These are phyloP conservation scores for Antrodiella citrinella DNA, from an alignment of 768 basidiomycete genomes.

Conservation along the genomic window DNA sequence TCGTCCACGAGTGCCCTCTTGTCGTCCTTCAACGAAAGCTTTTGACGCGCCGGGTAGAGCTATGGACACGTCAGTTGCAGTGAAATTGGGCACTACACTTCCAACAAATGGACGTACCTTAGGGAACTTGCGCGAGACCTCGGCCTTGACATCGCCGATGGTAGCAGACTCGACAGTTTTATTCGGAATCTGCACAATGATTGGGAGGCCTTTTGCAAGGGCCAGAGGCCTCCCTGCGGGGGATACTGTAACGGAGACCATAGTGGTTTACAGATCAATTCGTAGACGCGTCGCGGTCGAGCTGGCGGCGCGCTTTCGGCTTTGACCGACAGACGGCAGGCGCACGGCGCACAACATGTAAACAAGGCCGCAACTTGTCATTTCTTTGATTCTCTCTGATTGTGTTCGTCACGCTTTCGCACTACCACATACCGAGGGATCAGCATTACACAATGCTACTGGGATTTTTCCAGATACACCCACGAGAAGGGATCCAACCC, in stretches of 20 bases:
- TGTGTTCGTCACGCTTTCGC: no score
- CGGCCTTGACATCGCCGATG: slow-evolving; percentile 60
- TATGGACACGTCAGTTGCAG: slow-evolving; percentile 22
- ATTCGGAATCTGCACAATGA: slow-evolving; percentile 38
- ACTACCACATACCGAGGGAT: no score
- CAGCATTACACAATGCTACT: no score
- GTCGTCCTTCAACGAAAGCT: slow-evolving; percentile 55
- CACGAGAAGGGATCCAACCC: no score
- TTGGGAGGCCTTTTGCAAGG: slow-evolving; percentile 44
- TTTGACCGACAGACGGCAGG: no score
- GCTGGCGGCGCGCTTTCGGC: no score
- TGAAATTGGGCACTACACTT: not conserved
- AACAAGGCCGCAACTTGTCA: no score
- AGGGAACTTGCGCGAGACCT: slow-evolving; percentile 49
- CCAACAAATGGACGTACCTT: slow-evolving; percentile 26
- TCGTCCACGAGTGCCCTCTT: slow-evolving; percentile 58
- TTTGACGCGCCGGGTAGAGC: slow-evolving; percentile 71
- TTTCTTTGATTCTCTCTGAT: no score
- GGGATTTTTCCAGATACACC: no score
- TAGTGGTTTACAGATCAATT: no score
- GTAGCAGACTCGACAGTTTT: slow-evolving; percentile 42
- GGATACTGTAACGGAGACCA: slow-evolving; percentile 50
- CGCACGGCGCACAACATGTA: no score
- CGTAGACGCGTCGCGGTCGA: no score
- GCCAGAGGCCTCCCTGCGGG: slow-evolving; percentile 37